Percentiles rank a stretch among this genome's conserved stretches.
These are phyloP conservation scores for Neofusicoccum umdonicola DNA, from an alignment of 2,329 filamentous ascomycete species.

Conservation along the genomic window DNA sequence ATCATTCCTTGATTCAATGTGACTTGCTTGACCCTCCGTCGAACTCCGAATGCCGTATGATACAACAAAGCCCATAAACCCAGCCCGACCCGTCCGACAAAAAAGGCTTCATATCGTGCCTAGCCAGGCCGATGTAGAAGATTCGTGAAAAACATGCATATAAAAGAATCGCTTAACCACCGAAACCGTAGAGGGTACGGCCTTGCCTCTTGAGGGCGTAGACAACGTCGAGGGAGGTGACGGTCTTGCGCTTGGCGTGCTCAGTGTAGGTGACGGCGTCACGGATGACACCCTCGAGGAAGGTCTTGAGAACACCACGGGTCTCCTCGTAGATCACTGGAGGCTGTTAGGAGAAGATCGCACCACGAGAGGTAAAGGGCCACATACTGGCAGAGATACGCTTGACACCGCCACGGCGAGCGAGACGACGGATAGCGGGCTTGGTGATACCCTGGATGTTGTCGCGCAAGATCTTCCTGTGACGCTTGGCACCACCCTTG, in stretches of 20 bases:
- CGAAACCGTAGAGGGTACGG: constrained; percentile 80
- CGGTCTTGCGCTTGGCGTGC: constrained; percentile 79
- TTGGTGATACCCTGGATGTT: constrained; percentile 57
- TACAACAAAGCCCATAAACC: constrained; percentile 18
- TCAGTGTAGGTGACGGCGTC: constrained; percentile 77
- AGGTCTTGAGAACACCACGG: constrained; percentile 73
- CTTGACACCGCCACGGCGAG: constrained; percentile 55
- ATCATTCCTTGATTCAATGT: constrained; percentile 17
- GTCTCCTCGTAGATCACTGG: constrained; percentile 77
- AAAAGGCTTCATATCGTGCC: constrained; percentile 14
- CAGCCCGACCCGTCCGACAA: constrained; percentile 13
- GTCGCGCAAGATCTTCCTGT: constrained; percentile 56
- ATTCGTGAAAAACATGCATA: constrained; percentile 18
- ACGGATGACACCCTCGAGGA: constrained; percentile 74
- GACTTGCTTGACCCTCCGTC: constrained; percentile 17
- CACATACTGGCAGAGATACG: constrained; percentile 51
- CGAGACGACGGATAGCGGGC: constrained; percentile 55
- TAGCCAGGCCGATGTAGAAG: constrained; percentile 17
- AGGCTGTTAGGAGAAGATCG: constrained; percentile 26
- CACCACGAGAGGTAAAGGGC: neutral
- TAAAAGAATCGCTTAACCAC: constrained; percentile 62
- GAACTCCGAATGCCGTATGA: constrained; percentile 18
- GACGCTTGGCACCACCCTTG: constrained; percentile 55
- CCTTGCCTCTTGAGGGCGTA: constrained; percentile 65
- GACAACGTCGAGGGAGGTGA: constrained; percentile 66